phyloP scores from a whole-genome alignment of 1,284 basidiomycete species.

The Cutaneotrichosporon mucoides region DNA sequence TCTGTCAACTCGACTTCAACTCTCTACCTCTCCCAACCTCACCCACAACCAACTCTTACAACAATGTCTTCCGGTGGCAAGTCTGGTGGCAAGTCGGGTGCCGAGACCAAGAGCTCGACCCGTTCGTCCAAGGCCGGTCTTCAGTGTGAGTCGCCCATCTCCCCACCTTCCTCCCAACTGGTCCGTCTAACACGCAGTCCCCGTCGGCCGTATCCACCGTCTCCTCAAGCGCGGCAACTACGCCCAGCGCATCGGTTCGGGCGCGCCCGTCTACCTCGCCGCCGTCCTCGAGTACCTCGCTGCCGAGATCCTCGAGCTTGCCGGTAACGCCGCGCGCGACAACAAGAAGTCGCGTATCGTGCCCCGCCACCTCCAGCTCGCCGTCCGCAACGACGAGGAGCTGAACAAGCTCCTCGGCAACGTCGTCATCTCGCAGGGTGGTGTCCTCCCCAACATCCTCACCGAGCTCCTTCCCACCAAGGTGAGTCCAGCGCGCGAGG shows the following conservation, averaged over 20 bases:
- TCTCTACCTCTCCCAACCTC: background rate
- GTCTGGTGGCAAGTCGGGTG: slow-evolving; percentile 52
- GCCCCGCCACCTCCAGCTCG: slow-evolving; percentile 84
- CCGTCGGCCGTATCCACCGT: slow-evolving; percentile 84
- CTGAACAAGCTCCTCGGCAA: slow-evolving; percentile 57
- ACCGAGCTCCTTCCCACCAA: slow-evolving; percentile 66
- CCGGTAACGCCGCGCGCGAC: slow-evolving; percentile 67
- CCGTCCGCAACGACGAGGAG: slow-evolving; percentile 84
- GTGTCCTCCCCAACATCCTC: slow-evolving; percentile 73
- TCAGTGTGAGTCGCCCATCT: slow-evolving; percentile 51
- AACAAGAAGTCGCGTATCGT: slow-evolving; percentile 77
- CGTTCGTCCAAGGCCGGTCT: slow-evolving; percentile 80
- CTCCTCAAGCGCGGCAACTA: slow-evolving; percentile 81
- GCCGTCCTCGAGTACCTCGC: slow-evolving; percentile 62
- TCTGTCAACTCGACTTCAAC: background rate
- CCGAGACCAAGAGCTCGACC: slow-evolving; percentile 57
- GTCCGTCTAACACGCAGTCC: slow-evolving; percentile 52
- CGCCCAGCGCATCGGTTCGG: slow-evolving; percentile 61
- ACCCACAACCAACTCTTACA: slow-evolving; percentile 24
- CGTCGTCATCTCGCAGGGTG: slow-evolving; percentile 85
- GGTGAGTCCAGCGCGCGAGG: slow-evolving; percentile 17
- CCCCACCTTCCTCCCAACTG: background rate
- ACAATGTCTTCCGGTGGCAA: slow-evolving; percentile 57
- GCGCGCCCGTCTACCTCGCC: slow-evolving; percentile 69
- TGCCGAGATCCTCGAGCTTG: slow-evolving; percentile 82